phyloP scores from a whole-genome alignment of 805 yeast genomes.

The Metschnikowia amazonensis region DNA sequence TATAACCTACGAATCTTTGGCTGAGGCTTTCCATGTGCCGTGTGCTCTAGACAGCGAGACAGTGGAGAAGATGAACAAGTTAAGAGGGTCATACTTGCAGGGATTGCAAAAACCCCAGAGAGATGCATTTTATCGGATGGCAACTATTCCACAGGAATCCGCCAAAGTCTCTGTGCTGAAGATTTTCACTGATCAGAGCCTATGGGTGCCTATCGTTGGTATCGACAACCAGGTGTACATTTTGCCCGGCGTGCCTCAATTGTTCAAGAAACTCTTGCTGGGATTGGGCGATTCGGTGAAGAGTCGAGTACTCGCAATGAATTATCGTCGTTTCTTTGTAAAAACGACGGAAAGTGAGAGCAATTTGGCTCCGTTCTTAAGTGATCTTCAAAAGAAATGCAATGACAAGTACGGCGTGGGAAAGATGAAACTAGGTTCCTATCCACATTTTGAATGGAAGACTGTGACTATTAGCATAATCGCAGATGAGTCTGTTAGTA shows the following conservation, averaged over 20 bases:
- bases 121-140: conserved; percentile 72
- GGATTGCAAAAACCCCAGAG: conserved; percentile 40
- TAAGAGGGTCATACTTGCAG: conserved; percentile 38
- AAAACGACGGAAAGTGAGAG: conserved; percentile 61
- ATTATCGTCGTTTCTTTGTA: conserved; percentile 50
- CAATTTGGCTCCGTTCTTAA: conserved; percentile 61
- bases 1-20: conserved; percentile 74
- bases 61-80: conserved; percentile 53
- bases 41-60: conserved; percentile 53
- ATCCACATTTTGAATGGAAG: conserved; percentile 69
- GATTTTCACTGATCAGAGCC: conserved; percentile 40
- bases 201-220: conserved; percentile 85
- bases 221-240: conserved; percentile 63
- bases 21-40: conserved; percentile 55
- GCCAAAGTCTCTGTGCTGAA: conserved; percentile 35
- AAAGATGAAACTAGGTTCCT: conserved; percentile 70
- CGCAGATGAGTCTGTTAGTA: conserved; percentile 45
- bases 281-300: conserved; percentile 38
- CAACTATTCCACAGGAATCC: conserved; percentile 55
- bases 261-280: conserved; percentile 55
- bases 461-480: conserved; percentile 71
- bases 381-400: conserved; percentile 45
- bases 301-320: conserved; percentile 22
- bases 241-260: conserved; percentile 80
- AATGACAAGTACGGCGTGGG: conserved; percentile 28